Evolutionary conservation across 331 rosid species (phyloP).

Genomic region (Quercus lobata): DNA sequence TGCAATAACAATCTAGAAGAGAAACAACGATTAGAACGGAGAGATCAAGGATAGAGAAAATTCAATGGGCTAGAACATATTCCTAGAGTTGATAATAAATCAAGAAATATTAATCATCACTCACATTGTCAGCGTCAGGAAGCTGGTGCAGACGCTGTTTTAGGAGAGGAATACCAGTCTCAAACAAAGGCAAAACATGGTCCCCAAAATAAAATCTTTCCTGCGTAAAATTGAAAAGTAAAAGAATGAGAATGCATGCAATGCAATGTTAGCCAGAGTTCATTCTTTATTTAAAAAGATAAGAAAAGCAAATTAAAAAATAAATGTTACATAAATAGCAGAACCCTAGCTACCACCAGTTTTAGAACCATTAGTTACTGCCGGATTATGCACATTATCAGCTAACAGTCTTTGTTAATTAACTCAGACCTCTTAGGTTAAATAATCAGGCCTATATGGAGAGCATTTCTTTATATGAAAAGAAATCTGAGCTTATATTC

Average conservation of each 20-base stretch:
- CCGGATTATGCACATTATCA: too few relatives aligned
- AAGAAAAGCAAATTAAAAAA: too few relatives aligned
- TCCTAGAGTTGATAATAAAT: neutral
- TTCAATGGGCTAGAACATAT: slow-evolving; percentile 3
- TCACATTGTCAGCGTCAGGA: slow-evolving; percentile 71
- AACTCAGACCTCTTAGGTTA: too few relatives aligned
- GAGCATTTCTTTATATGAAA: too few relatives aligned
- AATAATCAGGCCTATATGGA: too few relatives aligned
- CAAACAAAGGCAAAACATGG: slow-evolving; percentile 93
- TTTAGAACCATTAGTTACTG: too few relatives aligned
- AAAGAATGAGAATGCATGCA: neutral
- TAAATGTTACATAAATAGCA: too few relatives aligned
- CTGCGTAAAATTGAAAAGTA: slow-evolving; percentile 31
- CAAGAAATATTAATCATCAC: neutral
- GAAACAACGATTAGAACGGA: slow-evolving; percentile 13
- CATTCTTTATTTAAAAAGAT: too few relatives aligned
- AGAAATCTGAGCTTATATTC: too few relatives aligned
- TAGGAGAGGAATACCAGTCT: slow-evolving; percentile 91
- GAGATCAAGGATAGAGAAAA: neutral
- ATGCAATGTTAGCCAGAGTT: too few relatives aligned
- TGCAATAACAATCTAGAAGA: slow-evolving; percentile 83
- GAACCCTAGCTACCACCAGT: too few relatives aligned
- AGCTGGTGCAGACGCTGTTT: slow-evolving; percentile 81
- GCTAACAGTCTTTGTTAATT: too few relatives aligned
- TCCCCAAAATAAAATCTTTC: slow-evolving; percentile 98